phyloP scores from a whole-genome alignment of 257 asterid genomes.

The Solanum ossicruentum region DNA sequence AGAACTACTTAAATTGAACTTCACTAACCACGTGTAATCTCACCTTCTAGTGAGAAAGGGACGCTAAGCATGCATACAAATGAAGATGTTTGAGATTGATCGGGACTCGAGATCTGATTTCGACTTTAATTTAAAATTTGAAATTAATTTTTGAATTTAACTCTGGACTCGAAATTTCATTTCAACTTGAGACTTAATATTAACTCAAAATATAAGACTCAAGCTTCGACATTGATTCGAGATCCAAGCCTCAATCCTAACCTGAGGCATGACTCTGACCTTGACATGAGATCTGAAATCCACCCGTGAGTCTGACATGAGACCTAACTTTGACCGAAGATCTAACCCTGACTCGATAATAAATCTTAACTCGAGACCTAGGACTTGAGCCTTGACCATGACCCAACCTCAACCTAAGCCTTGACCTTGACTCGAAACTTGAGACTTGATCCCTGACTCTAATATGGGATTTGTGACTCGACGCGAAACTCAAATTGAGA shows the following conservation, averaged over 20 bases:
- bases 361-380: neutral
- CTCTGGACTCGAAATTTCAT: neutral
- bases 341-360: neutral
- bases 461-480: fast-evolving
- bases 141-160: neutral
- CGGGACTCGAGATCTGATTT: neutral
- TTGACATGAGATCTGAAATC: neutral
- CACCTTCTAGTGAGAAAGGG: neutral
- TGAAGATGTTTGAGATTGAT: neutral
- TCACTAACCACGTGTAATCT: neutral
- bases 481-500: too few species aligned
- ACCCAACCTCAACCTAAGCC: neutral
- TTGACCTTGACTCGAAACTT: neutral
- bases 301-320: neutral
- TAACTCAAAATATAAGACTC: neutral
- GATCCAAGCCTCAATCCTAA: neutral
- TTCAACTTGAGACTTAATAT: neutral
- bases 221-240: neutral
- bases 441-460: neutral
- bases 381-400: neutral
- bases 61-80: neutral
- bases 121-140: neutral
- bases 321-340: neutral
- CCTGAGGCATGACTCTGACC: neutral
- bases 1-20: neutral